A percentile compares a stretch with the other conserved stretches of the same genome.
phyloP scores from a whole-genome alignment of 768 basidiomycete genomes.

The Suillus tomentosus region DNA sequence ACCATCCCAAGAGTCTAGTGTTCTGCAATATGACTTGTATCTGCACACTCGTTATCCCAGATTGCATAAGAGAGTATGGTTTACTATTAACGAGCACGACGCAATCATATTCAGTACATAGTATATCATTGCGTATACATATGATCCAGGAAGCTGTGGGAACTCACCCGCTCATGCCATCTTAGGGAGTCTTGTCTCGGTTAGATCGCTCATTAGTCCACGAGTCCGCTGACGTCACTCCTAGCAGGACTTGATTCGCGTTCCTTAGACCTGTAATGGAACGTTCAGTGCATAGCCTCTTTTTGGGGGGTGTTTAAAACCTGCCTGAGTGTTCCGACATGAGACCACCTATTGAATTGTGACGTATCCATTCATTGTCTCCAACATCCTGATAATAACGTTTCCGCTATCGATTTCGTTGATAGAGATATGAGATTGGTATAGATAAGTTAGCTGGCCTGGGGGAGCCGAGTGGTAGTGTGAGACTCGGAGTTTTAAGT shows the following conservation, averaged over 20 bases:
- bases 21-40: not conserved
- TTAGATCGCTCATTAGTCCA: not conserved
- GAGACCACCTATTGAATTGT: not conserved
- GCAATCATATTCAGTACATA: not conserved
- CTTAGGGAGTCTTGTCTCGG: not conserved
- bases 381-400: not conserved
- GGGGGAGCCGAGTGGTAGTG: not conserved
- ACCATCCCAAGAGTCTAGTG: not conserved
- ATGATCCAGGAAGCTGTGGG: not conserved
- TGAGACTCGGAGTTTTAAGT: constrained; percentile 1
- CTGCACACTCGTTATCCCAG: too few species aligned
- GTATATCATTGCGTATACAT: not conserved
- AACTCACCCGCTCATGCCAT: not conserved
- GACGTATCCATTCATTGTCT: not conserved
- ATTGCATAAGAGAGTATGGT: not conserved
- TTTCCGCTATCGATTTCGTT: not conserved
- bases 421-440: not conserved
- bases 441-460: not conserved
- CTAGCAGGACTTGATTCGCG: not conserved
- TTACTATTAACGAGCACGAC: not conserved
- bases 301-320: too few species aligned
- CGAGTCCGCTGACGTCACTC: constrained; percentile 1
- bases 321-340: not conserved
- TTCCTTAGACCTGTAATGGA: not conserved
- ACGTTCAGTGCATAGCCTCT: too few species aligned